Conservation (phyloP, 768 basidiomycete species). For the Cyclocybe aegerita region DNA sequence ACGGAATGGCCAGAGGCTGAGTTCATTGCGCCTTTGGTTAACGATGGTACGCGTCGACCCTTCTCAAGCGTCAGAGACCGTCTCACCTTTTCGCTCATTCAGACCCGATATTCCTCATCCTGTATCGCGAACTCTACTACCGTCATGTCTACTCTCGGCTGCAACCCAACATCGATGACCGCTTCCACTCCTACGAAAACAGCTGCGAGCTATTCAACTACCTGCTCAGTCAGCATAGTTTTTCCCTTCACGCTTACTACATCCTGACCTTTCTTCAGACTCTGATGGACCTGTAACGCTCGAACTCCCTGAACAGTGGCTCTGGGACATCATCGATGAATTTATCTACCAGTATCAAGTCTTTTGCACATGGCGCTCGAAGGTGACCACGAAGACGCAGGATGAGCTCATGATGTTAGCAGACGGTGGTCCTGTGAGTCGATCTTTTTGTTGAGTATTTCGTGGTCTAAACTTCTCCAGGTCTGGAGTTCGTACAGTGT, state of each 20-base stretch:
- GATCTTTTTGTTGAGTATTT: slow-evolving; percentile 2
- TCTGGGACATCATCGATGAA: slow-evolving; percentile 97
- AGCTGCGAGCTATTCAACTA: slow-evolving; percentile 99
- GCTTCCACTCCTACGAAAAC: slow-evolving; percentile 97
- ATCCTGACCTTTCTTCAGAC: slow-evolving; percentile 45
- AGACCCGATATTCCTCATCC: slow-evolving; percentile 92
- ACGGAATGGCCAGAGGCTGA: slow-evolving; percentile 98
- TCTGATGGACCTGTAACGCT: slow-evolving; percentile 93
- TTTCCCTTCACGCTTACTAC: not conserved
- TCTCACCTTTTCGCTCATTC: not conserved
- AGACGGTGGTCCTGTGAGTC: slow-evolving; percentile 64
- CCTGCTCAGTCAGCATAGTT: slow-evolving; percentile 70
- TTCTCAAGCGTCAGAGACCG: not conserved
- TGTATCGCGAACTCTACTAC: slow-evolving; percentile 95
- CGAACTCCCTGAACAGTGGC: slow-evolving; percentile 94
- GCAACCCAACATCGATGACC: slow-evolving; percentile 94
- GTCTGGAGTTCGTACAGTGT: slow-evolving; percentile 99
- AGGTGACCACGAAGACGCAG: slow-evolving; percentile 80
- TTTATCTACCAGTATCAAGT: slow-evolving; percentile 99
- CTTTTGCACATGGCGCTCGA: slow-evolving; percentile 90
- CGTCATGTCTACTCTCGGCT: slow-evolving; percentile 95
- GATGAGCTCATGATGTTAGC: slow-evolving; percentile 85
- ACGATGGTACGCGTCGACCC: slow-evolving; percentile 64
- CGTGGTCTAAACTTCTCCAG: slow-evolving; percentile 30
- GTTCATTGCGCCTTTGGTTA: slow-evolving; percentile 89